A percentile compares a stretch with the other conserved stretches of the same genome.
These are phyloP conservation scores for Cymbopogon citratus DNA, from an alignment of 176 grass and related monocot genomes.

Conservation along the genomic window DNA sequence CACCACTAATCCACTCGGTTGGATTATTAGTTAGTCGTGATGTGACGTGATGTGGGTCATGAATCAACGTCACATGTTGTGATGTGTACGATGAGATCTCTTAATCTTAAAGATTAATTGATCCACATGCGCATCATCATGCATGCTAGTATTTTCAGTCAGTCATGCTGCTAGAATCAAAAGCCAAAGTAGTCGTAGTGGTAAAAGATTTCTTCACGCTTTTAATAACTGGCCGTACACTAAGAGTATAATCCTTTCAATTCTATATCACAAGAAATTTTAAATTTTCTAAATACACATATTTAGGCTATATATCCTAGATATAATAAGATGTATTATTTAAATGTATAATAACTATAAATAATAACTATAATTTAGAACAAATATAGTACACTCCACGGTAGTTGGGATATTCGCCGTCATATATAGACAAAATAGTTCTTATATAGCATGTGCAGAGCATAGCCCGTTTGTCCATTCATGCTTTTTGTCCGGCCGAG, in stretches of 20 bases:
- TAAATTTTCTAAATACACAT: too few species aligned
- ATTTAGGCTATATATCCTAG: too few species aligned
- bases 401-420: too few species aligned
- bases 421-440: too few species aligned
- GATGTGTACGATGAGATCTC: slow-evolving; percentile 1
- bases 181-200: not conserved
- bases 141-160: not conserved
- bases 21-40: too few species aligned
- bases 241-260: too few species aligned
- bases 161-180: not conserved
- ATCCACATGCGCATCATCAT: not conserved
- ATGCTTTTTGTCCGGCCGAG: not conserved
- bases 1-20: not conserved
- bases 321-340: too few species aligned
- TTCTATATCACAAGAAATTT: too few species aligned
- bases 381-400: not conserved
- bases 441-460: not conserved
- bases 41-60: not conserved
- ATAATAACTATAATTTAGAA: not conserved
- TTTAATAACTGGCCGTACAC: not conserved
- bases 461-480: slow-evolving; percentile 10
- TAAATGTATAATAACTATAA: not conserved
- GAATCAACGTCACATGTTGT: not conserved
- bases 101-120: not conserved
- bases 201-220: not conserved